These are phyloP conservation scores for Hymenoscyphus fructigenus DNA, from an alignment of 2,329 filamentous ascomycete species.

Conservation along the genomic window DNA sequence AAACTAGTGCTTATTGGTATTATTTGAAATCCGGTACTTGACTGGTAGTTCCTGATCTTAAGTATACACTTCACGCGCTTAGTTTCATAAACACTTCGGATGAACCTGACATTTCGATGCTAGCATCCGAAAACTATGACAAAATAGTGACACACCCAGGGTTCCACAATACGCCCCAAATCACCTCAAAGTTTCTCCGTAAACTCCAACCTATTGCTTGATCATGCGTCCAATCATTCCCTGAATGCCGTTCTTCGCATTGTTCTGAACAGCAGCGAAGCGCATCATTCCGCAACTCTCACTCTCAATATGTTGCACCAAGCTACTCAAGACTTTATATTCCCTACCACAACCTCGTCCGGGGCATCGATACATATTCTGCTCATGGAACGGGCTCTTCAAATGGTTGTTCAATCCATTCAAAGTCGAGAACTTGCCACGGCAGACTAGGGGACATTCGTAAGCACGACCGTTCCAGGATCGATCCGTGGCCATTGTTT, in stretches of 20 bases:
- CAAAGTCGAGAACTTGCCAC: conserved; percentile 41
- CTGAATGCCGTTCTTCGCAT: conserved; percentile 23
- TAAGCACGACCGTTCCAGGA: conserved; percentile 48
- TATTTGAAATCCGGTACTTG: too few relatives aligned
- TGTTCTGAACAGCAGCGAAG: conserved; percentile 24
- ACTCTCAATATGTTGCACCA: conserved; percentile 32
- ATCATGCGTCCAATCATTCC: conserved; percentile 39
- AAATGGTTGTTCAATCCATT: conserved; percentile 51
- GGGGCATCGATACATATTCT: conserved; percentile 38
- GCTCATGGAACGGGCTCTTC: conserved; percentile 51
- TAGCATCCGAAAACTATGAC: too few relatives aligned
- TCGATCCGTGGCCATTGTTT: conserved; percentile 38
- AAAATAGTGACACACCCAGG: too few relatives aligned
- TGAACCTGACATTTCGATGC: too few relatives aligned
- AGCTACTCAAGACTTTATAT: conserved; percentile 27
- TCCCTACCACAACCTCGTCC: conserved; percentile 18
- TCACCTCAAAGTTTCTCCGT: too few relatives aligned
- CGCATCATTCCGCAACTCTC: conserved; percentile 32
- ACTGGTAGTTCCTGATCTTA: too few relatives aligned
- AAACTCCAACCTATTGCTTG: too few relatives aligned
- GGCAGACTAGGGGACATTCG: conserved; percentile 54
- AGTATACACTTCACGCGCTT: too few relatives aligned
- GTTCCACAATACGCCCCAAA: too few relatives aligned
- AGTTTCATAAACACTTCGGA: too few relatives aligned
- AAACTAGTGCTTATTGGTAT: too few relatives aligned